Conservation (phyloP, 1,139 yeast species). For the Scheffersomyces stambukii region DNA sequence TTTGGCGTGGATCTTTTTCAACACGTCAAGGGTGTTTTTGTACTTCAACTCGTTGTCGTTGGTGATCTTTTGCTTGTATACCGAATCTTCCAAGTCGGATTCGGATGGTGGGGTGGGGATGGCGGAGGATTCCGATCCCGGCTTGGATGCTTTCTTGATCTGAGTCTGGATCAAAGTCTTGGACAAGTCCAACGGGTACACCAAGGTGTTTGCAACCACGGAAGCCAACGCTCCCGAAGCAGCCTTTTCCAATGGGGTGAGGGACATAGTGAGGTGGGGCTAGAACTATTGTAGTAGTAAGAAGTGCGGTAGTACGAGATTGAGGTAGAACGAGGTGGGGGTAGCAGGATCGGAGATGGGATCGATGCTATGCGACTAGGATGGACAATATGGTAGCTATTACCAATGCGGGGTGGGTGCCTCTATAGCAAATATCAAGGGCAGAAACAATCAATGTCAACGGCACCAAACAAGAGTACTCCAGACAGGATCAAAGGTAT, state of each 20-base stretch:
- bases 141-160: constrained; percentile 21
- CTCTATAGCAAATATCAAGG: too few species aligned
- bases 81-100: constrained; percentile 22
- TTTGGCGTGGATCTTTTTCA: constrained; percentile 49
- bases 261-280: constrained; percentile 25
- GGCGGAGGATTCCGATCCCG: constrained; percentile 4
- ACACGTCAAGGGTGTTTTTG: constrained; percentile 59
- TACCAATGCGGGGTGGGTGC: too few species aligned
- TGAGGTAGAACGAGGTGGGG: not conserved
- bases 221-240: constrained; percentile 85
- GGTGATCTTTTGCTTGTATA: constrained; percentile 17
- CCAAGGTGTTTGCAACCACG: constrained; percentile 73
- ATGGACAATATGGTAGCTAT: too few species aligned
- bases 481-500: too few species aligned
- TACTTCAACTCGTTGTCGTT: constrained; percentile 38
- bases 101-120: constrained; percentile 15
- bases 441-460: too few species aligned
- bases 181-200: constrained; percentile 70
- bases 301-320: not conserved
- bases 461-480: too few species aligned
- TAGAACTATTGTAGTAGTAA: not conserved
- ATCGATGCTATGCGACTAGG: too few species aligned
- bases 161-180: constrained; percentile 76
- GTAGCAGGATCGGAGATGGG: too few species aligned
- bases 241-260: constrained; percentile 66